phyloP scores from a whole-genome alignment of 176 grass and related monocot genomes.

The Phyllostachys edulis region DNA sequence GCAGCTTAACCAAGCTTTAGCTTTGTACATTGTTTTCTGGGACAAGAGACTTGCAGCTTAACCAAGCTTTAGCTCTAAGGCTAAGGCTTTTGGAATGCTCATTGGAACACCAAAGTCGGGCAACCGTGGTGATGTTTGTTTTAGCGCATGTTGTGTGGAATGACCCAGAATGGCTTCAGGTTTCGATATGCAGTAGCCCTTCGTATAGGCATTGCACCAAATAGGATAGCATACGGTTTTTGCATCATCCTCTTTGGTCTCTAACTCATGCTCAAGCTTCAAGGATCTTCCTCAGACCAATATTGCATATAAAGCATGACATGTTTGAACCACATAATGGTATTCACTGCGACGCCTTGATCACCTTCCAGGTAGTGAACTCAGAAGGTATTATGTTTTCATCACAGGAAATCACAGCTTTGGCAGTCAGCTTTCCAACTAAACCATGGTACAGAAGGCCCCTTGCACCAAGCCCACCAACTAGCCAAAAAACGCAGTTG shows the following conservation, averaged over 20 bases:
- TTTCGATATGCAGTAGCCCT: no score
- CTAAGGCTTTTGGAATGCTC: no score
- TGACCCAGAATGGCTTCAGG: no score
- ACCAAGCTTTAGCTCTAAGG: background rate
- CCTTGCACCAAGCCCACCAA: conserved; percentile 86
- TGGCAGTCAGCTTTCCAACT: conserved; percentile 77
- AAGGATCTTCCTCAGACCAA: background rate
- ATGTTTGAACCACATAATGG: background rate
- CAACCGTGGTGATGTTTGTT: no score
- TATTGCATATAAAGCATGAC: background rate
- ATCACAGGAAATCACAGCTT: conserved; percentile 64
- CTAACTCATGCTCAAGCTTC: background rate
- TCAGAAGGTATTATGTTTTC: conserved; percentile 71
- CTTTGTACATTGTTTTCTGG: background rate
- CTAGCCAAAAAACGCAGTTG: conserved; percentile 68
- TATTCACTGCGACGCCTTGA: conserved; percentile 22
- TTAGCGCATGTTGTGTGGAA: no score
- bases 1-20: background rate
- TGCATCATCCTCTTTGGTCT: background rate
- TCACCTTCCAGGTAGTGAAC: conserved; percentile 70
- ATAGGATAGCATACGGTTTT: background rate
- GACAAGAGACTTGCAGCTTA: background rate
- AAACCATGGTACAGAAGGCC: conserved; percentile 94
- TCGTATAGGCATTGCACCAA: background rate
- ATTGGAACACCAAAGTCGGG: no score